Base-by-base conservation (phyloP, 768 basidiomycete species). In the Piloderma croceum region DNA sequence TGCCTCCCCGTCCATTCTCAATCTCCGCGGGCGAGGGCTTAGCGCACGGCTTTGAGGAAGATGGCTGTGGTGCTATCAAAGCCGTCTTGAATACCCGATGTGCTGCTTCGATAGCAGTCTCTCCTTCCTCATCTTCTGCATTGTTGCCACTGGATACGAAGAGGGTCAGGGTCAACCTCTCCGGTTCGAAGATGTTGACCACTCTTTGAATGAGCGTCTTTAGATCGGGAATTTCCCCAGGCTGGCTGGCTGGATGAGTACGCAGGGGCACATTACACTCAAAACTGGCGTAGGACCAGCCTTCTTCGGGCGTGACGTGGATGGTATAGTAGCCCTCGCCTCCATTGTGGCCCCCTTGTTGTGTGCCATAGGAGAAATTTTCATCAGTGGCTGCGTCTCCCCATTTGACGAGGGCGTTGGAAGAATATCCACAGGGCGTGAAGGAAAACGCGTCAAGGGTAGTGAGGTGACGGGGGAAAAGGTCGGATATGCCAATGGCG, bases 281-380 rank as follows among this genome's bases (percentile, higher is more conserved):
- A 68, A 99, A 98, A 54, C 87, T 90, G 48, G 96, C 96, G 62
- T 96, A 99, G 34, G 92, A 96, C 87, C 91, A 98, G 41, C 89
- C 94, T 53, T 88, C 82, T 62, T 98, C 96, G 20, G 96, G 96
- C 1, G 96, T 99, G 44, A 98, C 94, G 59, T 99, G 96, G 41
- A 99, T 94, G 6, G 91, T 97, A 60, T 90, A 97, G 63, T 99
- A 99, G 27, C 94, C 90, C 61, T 97, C 96, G 12, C 79, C 79
- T 13, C 53, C 56, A 3, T 40, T 37, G 17, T 35, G 39, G 17
- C 46, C 43, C 23, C 41, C 47, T n/a, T n/a, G n/a, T n/a, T n/a
- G n/a, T n/a, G n/a, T n/a, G n/a, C n/a, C n/a, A n/a, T n/a, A n/a
- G n/a, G n/a, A n/a, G n/a, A n/a, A n/a, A n/a, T n/a, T n/a, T n/a